Base-by-base conservation (phyloP, 441 rosid genomes). In the Adansonia gregorii region DNA sequence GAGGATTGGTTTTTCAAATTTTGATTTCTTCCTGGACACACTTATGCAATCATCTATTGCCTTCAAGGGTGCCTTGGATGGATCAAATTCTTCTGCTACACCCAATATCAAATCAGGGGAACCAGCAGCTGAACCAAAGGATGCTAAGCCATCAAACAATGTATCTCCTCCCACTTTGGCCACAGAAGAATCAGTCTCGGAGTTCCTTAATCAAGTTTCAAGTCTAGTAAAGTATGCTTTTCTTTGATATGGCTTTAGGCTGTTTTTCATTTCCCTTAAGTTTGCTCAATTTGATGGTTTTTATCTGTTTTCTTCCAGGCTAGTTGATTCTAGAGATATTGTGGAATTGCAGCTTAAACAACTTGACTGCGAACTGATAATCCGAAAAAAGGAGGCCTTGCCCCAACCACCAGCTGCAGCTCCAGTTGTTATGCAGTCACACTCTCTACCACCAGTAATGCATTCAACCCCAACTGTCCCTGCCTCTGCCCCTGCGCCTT, bases 301-400 rank as follows among this genome's bases (percentile, higher is more conserved):
- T 68, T 79, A 39, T 81, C 19, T 74, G 55, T 61, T 56, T 56
- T 72, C 73, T 78, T 84, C 68, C 87, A 92, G 98, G 87, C 90
- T 94, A 79, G 98, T 94, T 69, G 94, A 94, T 87, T 92, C 97
- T 8, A 87, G 91, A 85, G 98, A 94, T 82, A 91, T 94, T 2
- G 89, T 87, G 58, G 98, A 94, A 89, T 86, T 94, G 89, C 92
- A 88, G 75, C 78, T 94, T 84, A 94, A 94, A 81, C 98, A 94
- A 73, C 91, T 88, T 0, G 97, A 91, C 76, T 90, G 94, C 72
- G 97, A 94, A 76, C 76, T 94, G 24, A 52, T 78, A 48, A 94
- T 94, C 78, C 89, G 97, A 27, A 94, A 94, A 86, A 94, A 89
- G 81, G 98, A 90, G 86, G 98, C 98, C 58, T 81, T 92, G 86